phyloP scores from a whole-genome alignment of 23 red algal species.

The Gracilaria caudata region DNA sequence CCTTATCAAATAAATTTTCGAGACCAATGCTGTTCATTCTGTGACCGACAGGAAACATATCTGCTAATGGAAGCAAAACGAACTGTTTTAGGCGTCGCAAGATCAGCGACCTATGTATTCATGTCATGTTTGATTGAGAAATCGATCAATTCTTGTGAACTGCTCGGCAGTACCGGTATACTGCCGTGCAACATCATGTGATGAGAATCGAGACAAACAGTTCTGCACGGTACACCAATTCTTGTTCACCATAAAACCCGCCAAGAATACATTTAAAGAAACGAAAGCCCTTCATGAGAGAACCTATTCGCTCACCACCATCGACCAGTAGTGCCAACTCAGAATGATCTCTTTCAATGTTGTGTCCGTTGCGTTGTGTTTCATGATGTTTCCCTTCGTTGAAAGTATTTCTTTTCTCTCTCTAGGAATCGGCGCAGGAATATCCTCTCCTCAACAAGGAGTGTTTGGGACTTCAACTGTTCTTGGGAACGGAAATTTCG shows the following conservation, averaged over 20 bases:
- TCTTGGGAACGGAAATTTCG: background rate
- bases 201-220: background rate
- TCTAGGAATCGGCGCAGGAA: conserved; percentile 30
- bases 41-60: background rate
- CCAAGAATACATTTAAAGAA: conserved; percentile 10
- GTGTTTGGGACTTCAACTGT: conserved; percentile 30
- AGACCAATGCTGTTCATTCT: background rate
- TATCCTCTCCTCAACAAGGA: background rate
- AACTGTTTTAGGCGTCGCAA: background rate
- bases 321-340: too few relatives aligned
- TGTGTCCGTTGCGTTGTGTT: background rate
- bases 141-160: background rate
- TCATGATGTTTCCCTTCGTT: background rate
- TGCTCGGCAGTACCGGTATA: background rate
- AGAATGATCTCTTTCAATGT: background rate
- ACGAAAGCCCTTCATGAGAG: background rate
- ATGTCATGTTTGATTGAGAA: background rate
- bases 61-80: background rate
- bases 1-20: background rate
- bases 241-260: conserved; percentile 25
- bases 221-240: conserved; percentile 12
- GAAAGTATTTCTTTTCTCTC: conserved; percentile 10
- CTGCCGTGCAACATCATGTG: background rate
- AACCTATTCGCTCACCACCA: background rate
- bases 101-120: background rate